phyloP scores from a whole-genome alignment of 1,284 basidiomycete species.

The Stereum hirsutum region DNA sequence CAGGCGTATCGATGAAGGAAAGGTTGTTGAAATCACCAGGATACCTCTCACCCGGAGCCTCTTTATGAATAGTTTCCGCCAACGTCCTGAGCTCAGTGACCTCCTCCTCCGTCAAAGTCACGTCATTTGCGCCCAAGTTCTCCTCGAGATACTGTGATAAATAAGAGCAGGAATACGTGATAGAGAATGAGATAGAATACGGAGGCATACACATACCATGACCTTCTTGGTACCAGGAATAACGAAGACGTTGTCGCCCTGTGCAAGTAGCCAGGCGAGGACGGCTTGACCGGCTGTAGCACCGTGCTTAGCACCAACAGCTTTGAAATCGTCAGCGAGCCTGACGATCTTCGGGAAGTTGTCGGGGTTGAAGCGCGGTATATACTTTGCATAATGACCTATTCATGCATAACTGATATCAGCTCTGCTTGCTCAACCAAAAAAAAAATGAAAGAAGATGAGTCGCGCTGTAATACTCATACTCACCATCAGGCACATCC shows the following conservation, averaged over 20 bases:
- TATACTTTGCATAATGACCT: slow-evolving; percentile 5
- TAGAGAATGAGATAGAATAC: background rate
- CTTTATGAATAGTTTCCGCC: slow-evolving; percentile 16
- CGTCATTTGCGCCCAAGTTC: slow-evolving; percentile 26
- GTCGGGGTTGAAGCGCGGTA: slow-evolving; percentile 24
- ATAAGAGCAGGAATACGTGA: slow-evolving; percentile 9
- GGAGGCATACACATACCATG: slow-evolving; percentile 9
- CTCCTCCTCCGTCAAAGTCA: slow-evolving; percentile 29
- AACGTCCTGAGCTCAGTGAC: slow-evolving; percentile 24
- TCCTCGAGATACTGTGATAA: slow-evolving; percentile 21
- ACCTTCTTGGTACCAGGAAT: slow-evolving; percentile 27
- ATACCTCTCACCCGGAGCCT: background rate
- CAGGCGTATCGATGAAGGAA: background rate
- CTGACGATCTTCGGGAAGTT: slow-evolving; percentile 51
- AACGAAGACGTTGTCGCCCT: slow-evolving; percentile 27
- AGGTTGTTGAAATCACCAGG: slow-evolving; percentile 1
- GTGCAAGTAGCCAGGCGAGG: slow-evolving; percentile 45
- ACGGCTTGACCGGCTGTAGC: slow-evolving; percentile 47
- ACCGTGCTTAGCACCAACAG: slow-evolving; percentile 33
- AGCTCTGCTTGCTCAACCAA: slow-evolving; percentile 24
- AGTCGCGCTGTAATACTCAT: slow-evolving; percentile 33
- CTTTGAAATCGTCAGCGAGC: slow-evolving; percentile 35
- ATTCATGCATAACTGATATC: slow-evolving; percentile 34
- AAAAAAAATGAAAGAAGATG: slow-evolving; percentile 31
- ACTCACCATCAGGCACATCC: slow-evolving; percentile 31